Conservation (phyloP, 164 flowering plant species). For the Stephania japonica region DNA sequence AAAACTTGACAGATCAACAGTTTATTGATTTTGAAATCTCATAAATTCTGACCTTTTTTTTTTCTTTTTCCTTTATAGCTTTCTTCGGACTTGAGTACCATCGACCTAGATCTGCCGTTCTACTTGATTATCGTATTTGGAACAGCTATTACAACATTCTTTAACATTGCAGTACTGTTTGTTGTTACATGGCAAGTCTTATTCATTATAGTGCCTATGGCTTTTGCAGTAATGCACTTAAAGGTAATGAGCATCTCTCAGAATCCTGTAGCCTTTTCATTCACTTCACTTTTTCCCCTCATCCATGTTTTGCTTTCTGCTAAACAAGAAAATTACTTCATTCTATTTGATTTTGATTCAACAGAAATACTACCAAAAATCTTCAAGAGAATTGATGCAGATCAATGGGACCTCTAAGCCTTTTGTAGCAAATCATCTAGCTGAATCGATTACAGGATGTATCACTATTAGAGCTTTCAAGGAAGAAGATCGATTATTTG, state of each 20-base stretch:
- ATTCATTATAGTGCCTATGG: conserved; percentile 49
- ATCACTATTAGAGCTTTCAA: conserved; percentile 63
- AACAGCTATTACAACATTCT: conserved; percentile 35
- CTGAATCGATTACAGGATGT: conserved; percentile 63
- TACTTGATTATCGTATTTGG: conserved; percentile 30
- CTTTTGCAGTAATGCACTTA: conserved; percentile 37
- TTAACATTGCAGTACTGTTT: conserved; percentile 45
- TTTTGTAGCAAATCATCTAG: conserved; percentile 43
- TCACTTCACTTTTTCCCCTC: background rate
- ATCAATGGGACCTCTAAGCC: conserved; percentile 69
- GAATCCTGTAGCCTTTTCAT: background rate
- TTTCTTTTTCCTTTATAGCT: conserved; percentile 29
- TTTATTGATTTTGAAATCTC: background rate
- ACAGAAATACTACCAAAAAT: conserved; percentile 63
- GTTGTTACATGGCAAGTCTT: conserved; percentile 66
- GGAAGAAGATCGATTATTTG: conserved; percentile 50
- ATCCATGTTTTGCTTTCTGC: background rate
- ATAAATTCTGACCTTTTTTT: too few species aligned
- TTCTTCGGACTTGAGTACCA: conserved; percentile 64
- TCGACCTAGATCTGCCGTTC: conserved; percentile 59
- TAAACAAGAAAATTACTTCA: too few species aligned
- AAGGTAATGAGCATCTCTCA: conserved; percentile 39
- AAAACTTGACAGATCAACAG: too few species aligned
- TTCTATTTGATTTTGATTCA: background rate
- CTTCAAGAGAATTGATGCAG: conserved; percentile 75